Percentiles rank a stretch among this genome's conserved stretches.
Conservation (phyloP, 2,329 filamentous ascomycete genomes). For the Aspergillus sp. region DNA sequence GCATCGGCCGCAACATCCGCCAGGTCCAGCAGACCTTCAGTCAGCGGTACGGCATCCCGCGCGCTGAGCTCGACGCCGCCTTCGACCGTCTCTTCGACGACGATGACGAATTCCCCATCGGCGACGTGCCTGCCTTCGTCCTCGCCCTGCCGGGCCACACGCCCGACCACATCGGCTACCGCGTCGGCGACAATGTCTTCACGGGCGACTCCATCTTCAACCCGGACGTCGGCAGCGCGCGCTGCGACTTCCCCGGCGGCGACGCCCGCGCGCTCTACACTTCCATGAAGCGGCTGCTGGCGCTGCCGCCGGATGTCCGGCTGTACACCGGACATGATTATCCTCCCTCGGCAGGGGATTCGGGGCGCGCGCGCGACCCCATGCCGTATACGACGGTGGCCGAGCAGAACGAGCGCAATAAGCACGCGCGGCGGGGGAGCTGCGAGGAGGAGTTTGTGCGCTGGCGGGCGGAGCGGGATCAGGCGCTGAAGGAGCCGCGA, state of each 20-base stretch:
- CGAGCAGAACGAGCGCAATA: conserved; percentile 12
- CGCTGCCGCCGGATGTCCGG: conserved; percentile 40
- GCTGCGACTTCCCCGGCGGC: conserved; percentile 55
- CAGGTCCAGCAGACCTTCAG: conserved; percentile 53
- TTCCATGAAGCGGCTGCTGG: conserved; percentile 44
- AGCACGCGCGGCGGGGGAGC: conserved; percentile 26
- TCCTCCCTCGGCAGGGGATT: conserved; percentile 29
- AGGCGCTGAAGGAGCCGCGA: conserved; percentile 27
- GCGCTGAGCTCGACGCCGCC: conserved; percentile 42
- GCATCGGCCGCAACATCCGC: conserved; percentile 56
- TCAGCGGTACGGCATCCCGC: conserved; percentile 46
- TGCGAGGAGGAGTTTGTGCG: conserved; percentile 31
- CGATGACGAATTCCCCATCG: conserved; percentile 53
- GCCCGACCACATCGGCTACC: conserved; percentile 60
- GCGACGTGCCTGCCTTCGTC: conserved; percentile 44
- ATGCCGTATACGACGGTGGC: conserved; percentile 29
- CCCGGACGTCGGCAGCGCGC: conserved; percentile 49
- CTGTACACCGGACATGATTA: conserved; percentile 56
- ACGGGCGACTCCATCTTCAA: conserved; percentile 54
- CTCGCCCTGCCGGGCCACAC: conserved; percentile 61
- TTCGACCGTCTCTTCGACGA: conserved; percentile 57
- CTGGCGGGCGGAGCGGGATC: conserved; percentile 30
- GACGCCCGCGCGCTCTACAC: conserved; percentile 41
- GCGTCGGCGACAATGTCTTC: conserved; percentile 49
- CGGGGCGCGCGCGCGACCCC: conserved; percentile 1